phyloP scores from a whole-genome alignment of 768 basidiomycete species.

The Hydnum rufescens region DNA sequence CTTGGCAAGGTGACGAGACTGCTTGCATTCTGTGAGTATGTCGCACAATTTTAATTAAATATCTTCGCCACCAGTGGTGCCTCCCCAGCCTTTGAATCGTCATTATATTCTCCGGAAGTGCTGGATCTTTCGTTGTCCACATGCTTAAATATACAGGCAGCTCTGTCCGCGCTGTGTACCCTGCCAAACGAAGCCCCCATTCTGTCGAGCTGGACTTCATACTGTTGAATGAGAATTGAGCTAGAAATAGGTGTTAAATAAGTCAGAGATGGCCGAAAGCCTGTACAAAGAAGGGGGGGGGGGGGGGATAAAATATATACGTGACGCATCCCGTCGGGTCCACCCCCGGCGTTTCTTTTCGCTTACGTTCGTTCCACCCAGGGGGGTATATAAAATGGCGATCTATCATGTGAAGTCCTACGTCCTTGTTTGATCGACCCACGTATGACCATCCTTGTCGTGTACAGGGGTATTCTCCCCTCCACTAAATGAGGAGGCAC shows the following conservation, averaged over 20 bases:
- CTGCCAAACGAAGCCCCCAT: slow-evolving; percentile 5
- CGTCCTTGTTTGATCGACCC: slow-evolving; percentile 45
- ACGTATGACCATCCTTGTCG: no score
- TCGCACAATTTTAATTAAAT: no score
- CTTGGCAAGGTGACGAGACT: not conserved
- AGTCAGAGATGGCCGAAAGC: not conserved
- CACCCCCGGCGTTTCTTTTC: slow-evolving; percentile 51
- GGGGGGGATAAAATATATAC: slow-evolving; percentile 1
- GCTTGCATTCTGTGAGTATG: no score
- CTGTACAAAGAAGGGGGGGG: slow-evolving; percentile 2
- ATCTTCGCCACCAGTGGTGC: slow-evolving; percentile 21
- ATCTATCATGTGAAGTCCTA: slow-evolving; percentile 76
- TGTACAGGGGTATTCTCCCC: no score
- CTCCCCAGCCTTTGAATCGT: slow-evolving; percentile 19
- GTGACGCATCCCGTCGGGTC: not conserved
- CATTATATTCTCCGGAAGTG: slow-evolving; percentile 20
- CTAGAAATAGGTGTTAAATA: slow-evolving; percentile 2
- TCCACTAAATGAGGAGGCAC: no score
- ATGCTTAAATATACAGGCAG: slow-evolving; percentile 18
- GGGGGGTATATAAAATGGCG: slow-evolving; percentile 69
- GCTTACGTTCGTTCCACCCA: slow-evolving; percentile 38
- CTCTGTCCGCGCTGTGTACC: slow-evolving; percentile 8
- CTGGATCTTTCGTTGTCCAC: slow-evolving; percentile 19
- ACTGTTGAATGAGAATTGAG: slow-evolving; percentile 54
- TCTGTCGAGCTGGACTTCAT: slow-evolving; percentile 49